Percentiles rank a stretch among this genome's conserved stretches.
Evolutionary conservation across 352 stramenopile genomes (phyloP).

Genomic region (Pythium periplocum): DNA sequence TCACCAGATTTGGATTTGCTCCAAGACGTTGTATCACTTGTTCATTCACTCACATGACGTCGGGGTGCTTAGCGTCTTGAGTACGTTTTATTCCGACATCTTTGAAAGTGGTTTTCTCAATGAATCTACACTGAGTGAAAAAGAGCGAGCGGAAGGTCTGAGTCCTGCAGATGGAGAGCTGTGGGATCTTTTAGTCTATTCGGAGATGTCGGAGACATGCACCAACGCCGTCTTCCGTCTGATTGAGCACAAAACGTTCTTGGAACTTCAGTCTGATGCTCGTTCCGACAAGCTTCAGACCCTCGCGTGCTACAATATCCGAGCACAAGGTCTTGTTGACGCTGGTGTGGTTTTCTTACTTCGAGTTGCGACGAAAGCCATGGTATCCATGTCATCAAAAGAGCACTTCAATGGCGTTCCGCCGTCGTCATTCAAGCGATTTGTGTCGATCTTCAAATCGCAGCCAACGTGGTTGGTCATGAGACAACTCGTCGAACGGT

Average conservation of each 20-base stretch:
- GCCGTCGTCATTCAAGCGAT: conserved; percentile 26
- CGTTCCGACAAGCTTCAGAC: conserved; percentile 35
- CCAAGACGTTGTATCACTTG: conserved; percentile 37
- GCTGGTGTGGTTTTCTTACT: conserved; percentile 59
- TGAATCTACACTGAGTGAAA: conserved; percentile 18
- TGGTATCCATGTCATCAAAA: not conserved
- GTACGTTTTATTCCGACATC: conserved; percentile 60
- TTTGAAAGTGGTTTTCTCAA: conserved; percentile 55
- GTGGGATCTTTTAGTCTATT: conserved; percentile 44
- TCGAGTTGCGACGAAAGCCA: conserved; percentile 48
- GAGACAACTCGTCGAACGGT: conserved; percentile 8
- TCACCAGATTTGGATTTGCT: conserved; percentile 43
- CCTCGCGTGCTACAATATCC: conserved; percentile 62
- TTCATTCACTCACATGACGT: conserved; percentile 30
- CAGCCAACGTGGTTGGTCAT: conserved; percentile 38
- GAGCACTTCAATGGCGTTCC: no score
- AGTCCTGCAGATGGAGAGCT: conserved; percentile 26
- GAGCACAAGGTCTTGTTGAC: conserved; percentile 60
- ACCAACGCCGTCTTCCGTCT: conserved; percentile 40
- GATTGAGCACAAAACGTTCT: conserved; percentile 28
- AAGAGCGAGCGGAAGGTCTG: conserved; percentile 10
- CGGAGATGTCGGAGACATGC: conserved; percentile 26
- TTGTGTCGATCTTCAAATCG: conserved; percentile 38
- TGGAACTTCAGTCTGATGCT: not conserved
- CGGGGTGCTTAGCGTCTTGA: conserved; percentile 41